These are phyloP conservation scores for Przewalskia tangutica DNA, from an alignment of 257 asterid genomes.

Conservation along the genomic window DNA sequence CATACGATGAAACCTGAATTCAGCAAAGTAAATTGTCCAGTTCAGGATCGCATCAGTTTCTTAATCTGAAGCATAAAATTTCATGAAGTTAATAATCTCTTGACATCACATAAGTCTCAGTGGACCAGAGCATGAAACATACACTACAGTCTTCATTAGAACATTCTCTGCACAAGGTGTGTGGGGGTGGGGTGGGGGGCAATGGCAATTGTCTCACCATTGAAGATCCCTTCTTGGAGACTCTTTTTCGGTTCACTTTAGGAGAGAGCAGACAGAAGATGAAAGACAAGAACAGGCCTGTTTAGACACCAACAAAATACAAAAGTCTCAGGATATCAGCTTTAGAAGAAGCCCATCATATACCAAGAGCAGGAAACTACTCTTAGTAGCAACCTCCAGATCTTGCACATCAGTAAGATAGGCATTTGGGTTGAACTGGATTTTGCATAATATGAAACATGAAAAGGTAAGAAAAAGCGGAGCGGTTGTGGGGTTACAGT, in stretches of 20 bases:
- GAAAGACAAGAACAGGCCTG: background rate
- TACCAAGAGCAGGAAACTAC: background rate
- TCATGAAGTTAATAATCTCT: background rate
- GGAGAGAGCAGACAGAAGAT: background rate
- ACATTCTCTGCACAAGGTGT: background rate
- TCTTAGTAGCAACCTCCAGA: background rate
- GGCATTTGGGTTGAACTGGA: background rate
- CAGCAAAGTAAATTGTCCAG: background rate
- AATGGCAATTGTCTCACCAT: background rate
- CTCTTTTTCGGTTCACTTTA: background rate
- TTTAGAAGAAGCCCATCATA: background rate
- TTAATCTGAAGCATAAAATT: background rate
- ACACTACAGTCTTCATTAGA: background rate
- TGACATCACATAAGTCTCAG: background rate
- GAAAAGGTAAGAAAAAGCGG: background rate
- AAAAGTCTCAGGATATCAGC: background rate
- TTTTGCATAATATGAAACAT: background rate
- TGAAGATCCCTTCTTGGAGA: background rate
- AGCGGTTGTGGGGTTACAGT: background rate
- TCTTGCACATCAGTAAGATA: background rate
- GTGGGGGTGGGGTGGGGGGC: background rate
- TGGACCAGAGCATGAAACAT: background rate
- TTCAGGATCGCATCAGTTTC: background rate
- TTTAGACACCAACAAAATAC: background rate
- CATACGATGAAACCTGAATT: background rate